A percentile compares a stretch with the other conserved stretches of the same genome.
Evolutionary conservation across 352 stramenopile genomes (phyloP).

Genomic region (Globisporangium canariense): DNA sequence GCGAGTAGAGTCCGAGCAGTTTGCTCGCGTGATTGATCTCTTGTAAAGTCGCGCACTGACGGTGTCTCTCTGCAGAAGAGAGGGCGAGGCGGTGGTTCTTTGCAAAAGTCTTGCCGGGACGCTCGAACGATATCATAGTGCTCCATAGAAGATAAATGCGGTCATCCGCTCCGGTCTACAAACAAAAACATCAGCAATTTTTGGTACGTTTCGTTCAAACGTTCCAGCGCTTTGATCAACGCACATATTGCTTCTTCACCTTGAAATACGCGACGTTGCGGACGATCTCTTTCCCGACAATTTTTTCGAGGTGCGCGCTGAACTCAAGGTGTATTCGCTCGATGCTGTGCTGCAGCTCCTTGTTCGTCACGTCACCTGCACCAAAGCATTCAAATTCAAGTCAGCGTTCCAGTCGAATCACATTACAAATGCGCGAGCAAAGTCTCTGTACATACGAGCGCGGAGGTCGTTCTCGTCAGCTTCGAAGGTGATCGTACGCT

Average conservation of each 20-base stretch:
- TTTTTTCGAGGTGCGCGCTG: slow-evolving; percentile 50
- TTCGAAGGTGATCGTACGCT: slow-evolving; percentile 68
- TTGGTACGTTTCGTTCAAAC: not conserved
- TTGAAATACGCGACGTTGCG: slow-evolving; percentile 70
- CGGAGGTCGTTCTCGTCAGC: slow-evolving; percentile 36
- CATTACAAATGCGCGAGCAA: too few relatives aligned
- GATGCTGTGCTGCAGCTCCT: slow-evolving; percentile 39
- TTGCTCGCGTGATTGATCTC: slow-evolving; percentile 12
- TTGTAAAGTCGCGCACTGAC: slow-evolving; percentile 5
- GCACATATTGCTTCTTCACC: slow-evolving; percentile 18
- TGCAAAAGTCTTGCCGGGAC: slow-evolving; percentile 31
- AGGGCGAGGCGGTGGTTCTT: slow-evolving; percentile 45
- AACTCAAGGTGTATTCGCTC: slow-evolving; percentile 60
- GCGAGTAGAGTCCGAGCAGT: slow-evolving; percentile 21
- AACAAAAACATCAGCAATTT: not conserved
- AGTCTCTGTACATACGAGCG: slow-evolving; percentile 28
- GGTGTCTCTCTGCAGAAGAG: slow-evolving; percentile 17
- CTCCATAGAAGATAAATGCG: slow-evolving; percentile 72
- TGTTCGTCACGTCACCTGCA: slow-evolving; percentile 41
- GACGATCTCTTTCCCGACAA: slow-evolving; percentile 57
- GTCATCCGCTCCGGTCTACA: slow-evolving; percentile 51
- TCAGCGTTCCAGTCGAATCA: too few relatives aligned
- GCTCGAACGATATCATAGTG: slow-evolving; percentile 64
- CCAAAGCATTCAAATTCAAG: too few relatives aligned
- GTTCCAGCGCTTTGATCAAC: not conserved